phyloP scores from a whole-genome alignment of 768 basidiomycete species.

The Gloeopeniophorella convolvens region DNA sequence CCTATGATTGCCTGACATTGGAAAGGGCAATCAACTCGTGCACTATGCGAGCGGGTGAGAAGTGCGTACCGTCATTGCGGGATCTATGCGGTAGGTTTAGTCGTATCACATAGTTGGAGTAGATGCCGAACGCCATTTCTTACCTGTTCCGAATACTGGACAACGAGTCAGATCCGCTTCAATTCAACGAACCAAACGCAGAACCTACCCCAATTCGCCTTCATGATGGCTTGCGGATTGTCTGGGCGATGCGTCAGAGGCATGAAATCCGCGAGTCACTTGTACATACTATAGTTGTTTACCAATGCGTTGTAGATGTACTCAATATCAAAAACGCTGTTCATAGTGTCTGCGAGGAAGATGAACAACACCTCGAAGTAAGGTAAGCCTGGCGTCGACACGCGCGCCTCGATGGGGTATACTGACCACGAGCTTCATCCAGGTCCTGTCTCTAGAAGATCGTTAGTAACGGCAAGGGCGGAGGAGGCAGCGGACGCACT shows the following conservation, averaged over 20 bases:
- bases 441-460: slow-evolving; percentile 3
- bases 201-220: slow-evolving; percentile 11
- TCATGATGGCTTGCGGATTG: slow-evolving; percentile 4
- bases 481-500: slow-evolving; percentile 1
- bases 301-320: slow-evolving; percentile 11
- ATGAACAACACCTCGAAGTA: neutral
- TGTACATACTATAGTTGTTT: slow-evolving; percentile 9
- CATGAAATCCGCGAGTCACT: neutral
- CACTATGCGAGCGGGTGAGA: neutral
- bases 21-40: neutral
- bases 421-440: slow-evolving; percentile 15
- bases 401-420: neutral
- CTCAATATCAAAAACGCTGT: slow-evolving; percentile 11
- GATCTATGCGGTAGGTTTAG: neutral
- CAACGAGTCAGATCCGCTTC: neutral
- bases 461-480: neutral
- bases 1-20: slow-evolving; percentile 6
- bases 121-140: neutral
- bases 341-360: slow-evolving; percentile 11
- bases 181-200: neutral
- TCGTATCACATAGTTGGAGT: neutral
- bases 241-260: neutral
- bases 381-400: neutral
- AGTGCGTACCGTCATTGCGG: slow-evolving; percentile 9
- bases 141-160: slow-evolving; percentile 9